Base-by-base conservation (phyloP, 1,284 basidiomycete species). In the Melanopsichium pennsylvanicum region DNA sequence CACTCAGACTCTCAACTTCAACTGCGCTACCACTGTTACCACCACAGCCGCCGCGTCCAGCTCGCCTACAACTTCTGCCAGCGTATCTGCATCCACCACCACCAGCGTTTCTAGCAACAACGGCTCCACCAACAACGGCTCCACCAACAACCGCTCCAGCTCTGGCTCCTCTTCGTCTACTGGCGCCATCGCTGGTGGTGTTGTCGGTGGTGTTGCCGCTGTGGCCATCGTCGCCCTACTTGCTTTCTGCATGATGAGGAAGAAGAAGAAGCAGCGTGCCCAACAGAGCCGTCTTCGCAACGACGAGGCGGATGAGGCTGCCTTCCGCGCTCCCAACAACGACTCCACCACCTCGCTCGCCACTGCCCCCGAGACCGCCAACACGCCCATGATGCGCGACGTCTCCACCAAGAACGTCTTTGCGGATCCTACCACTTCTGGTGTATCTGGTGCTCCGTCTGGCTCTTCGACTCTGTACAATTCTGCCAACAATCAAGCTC, bases 341-440 rank as follows among this genome's bases (percentile, higher is more conserved):
- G 61, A 70, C 32, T 70, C 67, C 15, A 64, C 61, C 46, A 34
- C 61, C 16, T 70, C 67, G 31, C 54, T 70, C 26, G 61, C 61
- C 19, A 66, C 67, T 11, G 61, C 61, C 13, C 67, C 67, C 40
- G 67, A 70, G 25, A 58, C 34, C 12, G 55, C 39, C 47, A 44
- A 69, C 45, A 69, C 66, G 5, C 66, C 66, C 39, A 69, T 69
- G 66, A 69, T 69, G 66, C 66, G 66, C 40, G 66, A 69, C 18
- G 39, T 69, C 35, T 55, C 55, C 12, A 59, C 66, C 40, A 63
- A 63, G 37, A 69, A 69, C 36, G 55, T 69, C 42, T 69, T 69
- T 46, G 60, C 66, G 44, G 60, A 69, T 32, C 60, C 64, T 13
- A 49, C 58, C 36, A 29, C 52, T 36, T 60, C 50, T 4, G 44